A percentile compares a stretch with the other conserved stretches of the same genome.
These are phyloP conservation scores for Dalbergia cultrata DNA, from an alignment of 306 rosid genomes.

Conservation along the genomic window DNA sequence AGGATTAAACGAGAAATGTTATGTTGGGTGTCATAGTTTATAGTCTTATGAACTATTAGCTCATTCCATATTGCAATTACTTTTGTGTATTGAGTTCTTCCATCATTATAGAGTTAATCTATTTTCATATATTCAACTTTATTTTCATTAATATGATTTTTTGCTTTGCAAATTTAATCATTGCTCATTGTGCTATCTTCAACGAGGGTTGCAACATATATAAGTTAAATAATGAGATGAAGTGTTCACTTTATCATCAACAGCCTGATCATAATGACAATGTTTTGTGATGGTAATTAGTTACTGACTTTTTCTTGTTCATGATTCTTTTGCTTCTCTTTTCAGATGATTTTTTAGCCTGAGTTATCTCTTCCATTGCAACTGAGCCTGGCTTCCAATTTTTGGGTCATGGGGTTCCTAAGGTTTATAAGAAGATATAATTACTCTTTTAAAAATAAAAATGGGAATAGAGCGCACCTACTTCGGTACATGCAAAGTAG, in stretches of 20 bases:
- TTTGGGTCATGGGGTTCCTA: constrained; percentile 61
- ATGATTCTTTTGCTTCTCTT: constrained; percentile 18
- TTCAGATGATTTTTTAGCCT: constrained; percentile 35
- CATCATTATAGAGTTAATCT: background rate
- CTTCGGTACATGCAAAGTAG: constrained; percentile 54
- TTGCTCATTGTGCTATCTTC: background rate
- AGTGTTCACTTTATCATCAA: constrained; percentile 1
- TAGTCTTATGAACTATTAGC: background rate
- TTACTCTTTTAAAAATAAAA: constrained; percentile 44
- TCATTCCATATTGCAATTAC: background rate
- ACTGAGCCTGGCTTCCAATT: constrained; percentile 41
- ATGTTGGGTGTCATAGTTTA: too few species aligned
- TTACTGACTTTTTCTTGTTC: constrained; percentile 22
- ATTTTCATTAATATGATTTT: background rate
- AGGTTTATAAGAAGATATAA: constrained; percentile 56
- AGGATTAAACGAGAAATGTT: too few species aligned
- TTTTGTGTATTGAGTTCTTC: background rate
- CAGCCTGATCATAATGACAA: constrained; percentile 7
- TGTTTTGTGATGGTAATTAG: background rate
- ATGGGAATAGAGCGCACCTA: constrained; percentile 47
- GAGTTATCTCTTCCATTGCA: constrained; percentile 20
- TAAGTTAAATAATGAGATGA: constrained; percentile 15
- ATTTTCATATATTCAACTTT: background rate
- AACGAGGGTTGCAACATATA: background rate
- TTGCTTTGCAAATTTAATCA: background rate